These are phyloP conservation scores for Eucalyptus regnans DNA, from an alignment of 345 rosid species.

Conservation along the genomic window DNA sequence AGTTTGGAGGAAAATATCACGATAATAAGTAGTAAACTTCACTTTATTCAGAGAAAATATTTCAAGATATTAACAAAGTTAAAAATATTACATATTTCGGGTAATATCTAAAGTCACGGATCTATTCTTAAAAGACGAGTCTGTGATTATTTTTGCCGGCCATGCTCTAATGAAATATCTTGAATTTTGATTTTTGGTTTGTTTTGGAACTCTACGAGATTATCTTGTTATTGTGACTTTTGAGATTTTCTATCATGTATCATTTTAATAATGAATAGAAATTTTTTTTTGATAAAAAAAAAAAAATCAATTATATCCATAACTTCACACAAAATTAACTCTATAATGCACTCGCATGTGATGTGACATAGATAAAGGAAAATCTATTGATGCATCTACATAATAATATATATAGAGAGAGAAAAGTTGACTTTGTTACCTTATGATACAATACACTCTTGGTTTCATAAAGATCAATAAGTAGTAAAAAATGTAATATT, in stretches of 20 bases:
- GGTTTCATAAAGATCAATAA: background rate
- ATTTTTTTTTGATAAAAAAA: too few relatives aligned
- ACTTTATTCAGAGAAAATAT: background rate
- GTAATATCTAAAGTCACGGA: too few relatives aligned
- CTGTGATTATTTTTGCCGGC: too few relatives aligned
- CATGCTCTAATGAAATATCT: too few relatives aligned
- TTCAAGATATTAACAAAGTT: background rate
- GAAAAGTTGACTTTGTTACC: background rate
- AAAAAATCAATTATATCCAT: background rate
- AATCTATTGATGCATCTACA: background rate
- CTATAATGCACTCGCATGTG: background rate
- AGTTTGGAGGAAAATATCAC: background rate
- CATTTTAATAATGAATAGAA: too few relatives aligned
- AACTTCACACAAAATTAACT: background rate
- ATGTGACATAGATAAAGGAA: background rate
- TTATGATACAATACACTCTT: background rate
- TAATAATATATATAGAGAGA: background rate
- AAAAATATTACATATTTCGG: background rate
- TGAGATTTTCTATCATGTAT: too few relatives aligned
- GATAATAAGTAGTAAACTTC: background rate
- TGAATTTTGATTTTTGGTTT: too few relatives aligned
- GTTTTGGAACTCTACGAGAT: accelerated
- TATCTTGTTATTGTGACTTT: too few relatives aligned
- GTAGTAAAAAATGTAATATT: background rate
- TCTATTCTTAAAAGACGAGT: too few relatives aligned